Evolutionary conservation across 805 yeast species (phyloP), one percentile per base, ranked within the genome.

Genomic region (Monosporozyma yasuniensis): DNA sequence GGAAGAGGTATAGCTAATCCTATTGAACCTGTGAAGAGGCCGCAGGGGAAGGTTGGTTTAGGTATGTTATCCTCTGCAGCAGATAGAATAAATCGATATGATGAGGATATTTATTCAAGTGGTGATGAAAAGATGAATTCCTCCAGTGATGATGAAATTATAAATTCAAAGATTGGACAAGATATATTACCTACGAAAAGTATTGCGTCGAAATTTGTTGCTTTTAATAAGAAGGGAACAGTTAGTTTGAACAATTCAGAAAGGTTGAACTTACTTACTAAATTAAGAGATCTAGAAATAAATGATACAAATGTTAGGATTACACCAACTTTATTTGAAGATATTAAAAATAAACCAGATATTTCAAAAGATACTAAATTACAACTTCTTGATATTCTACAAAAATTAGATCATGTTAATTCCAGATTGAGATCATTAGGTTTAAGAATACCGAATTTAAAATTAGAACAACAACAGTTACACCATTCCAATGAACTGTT

Each of bases 1-100:
- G 79, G 81, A 1, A 75, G 75, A 47, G 99, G 99, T 42, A 87
- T 88, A 1, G 74, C 75, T 0, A 78, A 75, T n/a, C 97, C 98
- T 0, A 80, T 91, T 6, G 83, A 86, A 53, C 83, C 86, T 3
- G 75, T 76, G 48, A 63, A 77, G 28, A 69, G 93, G 38, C 84
- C 86, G 0, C 49, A 51, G 22, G 77, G 75, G 42, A 83, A 87
- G 1, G 67, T 79, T 18, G 96, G 96, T 3, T 74, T 89, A 27
- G 96, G 96, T 2, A 57, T 46, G 90, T 78, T 25, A 63, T 75
- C 37, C 23, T 42, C 47, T 3, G 16, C 22, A 5, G 19, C 46
- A 2, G 44, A 41, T 5, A 43, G 43, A 23, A 38, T 35, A 2
- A 19, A 27, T 16, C 12, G 39, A 10, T 4, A 21, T 9, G 51